Evolutionary conservation across 495 filamentous ascomycete species (phyloP).

Genomic region (Talaromyces liani): DNA sequence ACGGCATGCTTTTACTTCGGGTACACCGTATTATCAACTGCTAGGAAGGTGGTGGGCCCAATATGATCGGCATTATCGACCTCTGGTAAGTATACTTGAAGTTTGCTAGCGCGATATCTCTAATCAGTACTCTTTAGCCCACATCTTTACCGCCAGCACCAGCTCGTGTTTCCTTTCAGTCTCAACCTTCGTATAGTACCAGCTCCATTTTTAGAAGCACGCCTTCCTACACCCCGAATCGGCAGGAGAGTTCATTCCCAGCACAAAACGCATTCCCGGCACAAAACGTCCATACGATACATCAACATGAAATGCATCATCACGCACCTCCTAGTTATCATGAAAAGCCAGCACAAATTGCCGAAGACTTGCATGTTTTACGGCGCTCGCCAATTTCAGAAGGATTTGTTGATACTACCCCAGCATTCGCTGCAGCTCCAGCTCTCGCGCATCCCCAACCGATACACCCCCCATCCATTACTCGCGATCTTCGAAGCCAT

Average conservation of each 20-base stretch:
- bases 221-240: neutral
- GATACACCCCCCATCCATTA: neutral
- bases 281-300: neutral
- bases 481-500: neutral
- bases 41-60: slow-evolving; percentile 83
- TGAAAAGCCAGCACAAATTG: neutral
- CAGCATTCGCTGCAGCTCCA: neutral
- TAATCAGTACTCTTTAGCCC: neutral
- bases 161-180: neutral
- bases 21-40: slow-evolving; percentile 73
- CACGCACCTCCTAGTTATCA: neutral
- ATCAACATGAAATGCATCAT: neutral
- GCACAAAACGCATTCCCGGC: neutral
- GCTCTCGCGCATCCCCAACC: slow-evolving; percentile 1
- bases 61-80: slow-evolving; percentile 75
- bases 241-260: neutral
- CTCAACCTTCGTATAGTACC: neutral
- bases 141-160: neutral
- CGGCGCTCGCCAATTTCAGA: slow-evolving; percentile 6
- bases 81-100: slow-evolving; percentile 34
- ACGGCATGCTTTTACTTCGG: slow-evolving; percentile 46
- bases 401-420: neutral
- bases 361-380: slow-evolving; percentile 5
- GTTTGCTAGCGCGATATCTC: neutral
- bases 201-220: neutral